Evolutionary conservation across 768 basidiomycete genomes (phyloP).

Genomic region (Mycena metata): DNA sequence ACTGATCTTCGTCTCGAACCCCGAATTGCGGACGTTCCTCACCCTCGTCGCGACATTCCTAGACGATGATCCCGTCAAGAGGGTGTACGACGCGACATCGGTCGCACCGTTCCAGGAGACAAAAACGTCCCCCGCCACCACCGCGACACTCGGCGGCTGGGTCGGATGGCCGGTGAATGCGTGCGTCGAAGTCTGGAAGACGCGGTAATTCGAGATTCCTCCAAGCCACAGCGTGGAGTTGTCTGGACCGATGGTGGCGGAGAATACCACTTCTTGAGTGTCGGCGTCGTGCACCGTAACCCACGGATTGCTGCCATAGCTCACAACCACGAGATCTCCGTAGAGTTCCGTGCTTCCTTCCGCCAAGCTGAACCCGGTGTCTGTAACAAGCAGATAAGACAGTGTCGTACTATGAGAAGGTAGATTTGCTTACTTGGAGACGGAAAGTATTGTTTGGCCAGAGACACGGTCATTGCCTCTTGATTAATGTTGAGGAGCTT

Average conservation of each 20-base stretch:
- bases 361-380: too few species aligned
- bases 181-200: too few species aligned
- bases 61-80: slow-evolving; percentile 18
- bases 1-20: slow-evolving; percentile 22
- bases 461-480: slow-evolving; percentile 17
- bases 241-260: too few species aligned
- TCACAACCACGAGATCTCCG: too few species aligned
- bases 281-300: too few species aligned
- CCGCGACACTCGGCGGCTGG: slow-evolving; percentile 13
- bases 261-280: too few species aligned
- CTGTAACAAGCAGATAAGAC: too few species aligned
- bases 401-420: too few species aligned
- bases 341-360: too few species aligned
- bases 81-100: slow-evolving; percentile 12
- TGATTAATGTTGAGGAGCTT: slow-evolving; percentile 26
- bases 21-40: slow-evolving; percentile 15
- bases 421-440: slow-evolving; percentile 15
- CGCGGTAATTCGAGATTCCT: too few species aligned
- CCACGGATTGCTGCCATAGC: too few species aligned
- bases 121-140: slow-evolving; percentile 16
- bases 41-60: background rate
- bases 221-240: too few species aligned
- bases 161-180: slow-evolving; percentile 8
- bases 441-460: slow-evolving; percentile 23
- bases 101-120: slow-evolving; percentile 40